Evolutionary conservation across 164 flowering plant genomes (phyloP), one percentile per base, ranked within the genome.

Genomic region (Tinospora cordifolia): DNA sequence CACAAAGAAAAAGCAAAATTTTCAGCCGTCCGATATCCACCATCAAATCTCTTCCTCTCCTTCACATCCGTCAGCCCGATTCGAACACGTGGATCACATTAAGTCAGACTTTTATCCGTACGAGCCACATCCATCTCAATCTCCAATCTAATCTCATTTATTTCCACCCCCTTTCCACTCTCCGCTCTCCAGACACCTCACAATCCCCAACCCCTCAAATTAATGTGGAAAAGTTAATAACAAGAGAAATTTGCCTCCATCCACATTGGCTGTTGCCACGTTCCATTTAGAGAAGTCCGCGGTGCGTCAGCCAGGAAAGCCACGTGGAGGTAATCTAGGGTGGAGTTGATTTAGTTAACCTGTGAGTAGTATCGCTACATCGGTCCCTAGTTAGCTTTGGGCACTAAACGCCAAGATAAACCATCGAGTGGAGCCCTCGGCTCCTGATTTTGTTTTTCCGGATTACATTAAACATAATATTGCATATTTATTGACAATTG

Each of bases 391-490:
- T 41, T 12, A 41, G 46, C 46, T 41, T 41, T 41, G 1, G 46
- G 46, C 46, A 1, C 46, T 51, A 51, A 51, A 17, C 24, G 22
- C 24, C 24, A 51, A 51, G 5, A n/a, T 22, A 22, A 22, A 51
- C 21, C 59, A 51, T 6, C 59, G 22, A 51, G 57, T 3, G 59
- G 21, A 22, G 6, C n/a, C 21, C 19, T 2, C 59, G 6, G 59
- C 59, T 51, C 59, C 21, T 51, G 59, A 51, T 51, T 51, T 51
- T 51, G 59, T 51, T 51, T 51, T 51, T 51, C 59, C 21, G 59
- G 59, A 17, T 10, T 49, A 19, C 57, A n/a, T n/a, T n/a, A n/a
- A n/a, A n/a, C n/a, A n/a, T n/a, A n/a, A n/a, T n/a, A n/a, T n/a
- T n/a, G n/a, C n/a, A n/a, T n/a, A n/a, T n/a, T n/a, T n/a, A n/a